Percentiles rank a stretch among this genome's conserved stretches.
Conservation (phyloP, 208 protist species). For the Leishmania tropica region DNA sequence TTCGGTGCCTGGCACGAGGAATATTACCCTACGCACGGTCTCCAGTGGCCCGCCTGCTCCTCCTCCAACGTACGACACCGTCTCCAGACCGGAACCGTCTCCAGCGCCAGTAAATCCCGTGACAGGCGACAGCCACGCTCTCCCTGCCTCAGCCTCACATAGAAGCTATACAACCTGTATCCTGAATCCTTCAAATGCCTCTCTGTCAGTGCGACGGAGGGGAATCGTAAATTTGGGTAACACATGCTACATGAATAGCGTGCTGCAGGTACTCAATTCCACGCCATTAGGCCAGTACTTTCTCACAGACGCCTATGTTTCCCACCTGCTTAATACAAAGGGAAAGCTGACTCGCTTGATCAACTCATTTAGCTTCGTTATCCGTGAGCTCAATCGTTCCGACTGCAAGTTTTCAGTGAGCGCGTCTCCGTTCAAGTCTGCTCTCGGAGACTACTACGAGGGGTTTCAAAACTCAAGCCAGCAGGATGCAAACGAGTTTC, state of each 20-base stretch:
- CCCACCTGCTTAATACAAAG: slow-evolving; percentile 36
- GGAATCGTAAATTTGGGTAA: slow-evolving; percentile 94
- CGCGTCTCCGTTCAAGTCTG: slow-evolving; percentile 80
- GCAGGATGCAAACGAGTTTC: slow-evolving; percentile 94
- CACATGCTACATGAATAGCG: slow-evolving; percentile 94
- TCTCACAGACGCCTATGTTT: slow-evolving; percentile 67
- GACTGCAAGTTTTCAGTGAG: slow-evolving; percentile 66
- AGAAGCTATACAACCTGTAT: slow-evolving; percentile 35
- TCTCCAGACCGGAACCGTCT: not conserved
- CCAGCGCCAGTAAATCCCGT: not conserved
- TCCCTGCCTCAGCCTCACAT: not conserved
- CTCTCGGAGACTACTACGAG: slow-evolving; percentile 69
- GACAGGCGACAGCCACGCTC: not conserved
- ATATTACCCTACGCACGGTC: not conserved
- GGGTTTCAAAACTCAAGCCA: slow-evolving; percentile 78
- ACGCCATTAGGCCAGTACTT: slow-evolving; percentile 93
- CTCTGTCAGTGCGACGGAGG: slow-evolving; percentile 31
- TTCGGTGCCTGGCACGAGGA: slow-evolving; percentile 7
- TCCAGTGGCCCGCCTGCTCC: not conserved
- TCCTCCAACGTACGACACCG: slow-evolving; percentile 1
- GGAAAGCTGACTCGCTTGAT: slow-evolving; percentile 38
- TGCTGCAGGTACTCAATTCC: slow-evolving; percentile 81
- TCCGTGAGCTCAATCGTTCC: slow-evolving; percentile 74
- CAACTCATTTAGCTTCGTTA: slow-evolving; percentile 79
- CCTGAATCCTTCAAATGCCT: slow-evolving; percentile 29